Evolutionary conservation across 352 stramenopile genomes (phyloP).

Genomic region (Phytophthora quininea): DNA sequence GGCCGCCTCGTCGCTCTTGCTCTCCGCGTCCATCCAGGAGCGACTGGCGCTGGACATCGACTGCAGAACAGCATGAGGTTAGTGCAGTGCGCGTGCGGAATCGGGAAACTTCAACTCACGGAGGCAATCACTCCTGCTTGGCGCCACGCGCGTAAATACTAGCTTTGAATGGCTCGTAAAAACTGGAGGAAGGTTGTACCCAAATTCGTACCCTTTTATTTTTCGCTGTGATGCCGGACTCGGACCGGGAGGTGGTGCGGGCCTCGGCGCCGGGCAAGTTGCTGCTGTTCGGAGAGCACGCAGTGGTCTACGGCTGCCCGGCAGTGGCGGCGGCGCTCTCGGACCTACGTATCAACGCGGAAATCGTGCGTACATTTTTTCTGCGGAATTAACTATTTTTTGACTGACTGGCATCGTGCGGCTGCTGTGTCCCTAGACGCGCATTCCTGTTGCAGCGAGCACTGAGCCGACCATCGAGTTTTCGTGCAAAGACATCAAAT

Average conservation of each 20-base stretch:
- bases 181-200: background rate
- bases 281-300: conserved; percentile 90
- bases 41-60: conserved; percentile 6
- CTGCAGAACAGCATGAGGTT: conserved; percentile 9
- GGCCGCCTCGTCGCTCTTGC: conserved; percentile 1
- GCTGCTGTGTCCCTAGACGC: conserved; percentile 29
- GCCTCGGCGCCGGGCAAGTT: conserved; percentile 89
- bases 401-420: background rate
- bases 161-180: conserved; percentile 3
- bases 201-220: too few relatives aligned
- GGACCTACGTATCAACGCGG: conserved; percentile 81
- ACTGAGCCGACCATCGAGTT: conserved; percentile 43
- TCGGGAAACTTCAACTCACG: background rate
- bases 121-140: background rate
- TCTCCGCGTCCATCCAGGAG: conserved; percentile 26
- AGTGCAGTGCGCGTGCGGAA: background rate
- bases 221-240: conserved; percentile 12
- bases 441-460: conserved; percentile 17
- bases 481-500: conserved; percentile 59
- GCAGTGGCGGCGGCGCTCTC: conserved; percentile 84
- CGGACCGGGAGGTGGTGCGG: conserved; percentile 31
- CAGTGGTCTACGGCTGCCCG: conserved; percentile 87
- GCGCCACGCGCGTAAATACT: background rate
- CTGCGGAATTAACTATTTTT: conserved; percentile 2
- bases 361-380: conserved; percentile 65